A percentile compares a stretch with the other conserved stretches of the same genome.
phyloP scores from a whole-genome alignment of 1,284 basidiomycete genomes.

The Phaffia rhodozyma region DNA sequence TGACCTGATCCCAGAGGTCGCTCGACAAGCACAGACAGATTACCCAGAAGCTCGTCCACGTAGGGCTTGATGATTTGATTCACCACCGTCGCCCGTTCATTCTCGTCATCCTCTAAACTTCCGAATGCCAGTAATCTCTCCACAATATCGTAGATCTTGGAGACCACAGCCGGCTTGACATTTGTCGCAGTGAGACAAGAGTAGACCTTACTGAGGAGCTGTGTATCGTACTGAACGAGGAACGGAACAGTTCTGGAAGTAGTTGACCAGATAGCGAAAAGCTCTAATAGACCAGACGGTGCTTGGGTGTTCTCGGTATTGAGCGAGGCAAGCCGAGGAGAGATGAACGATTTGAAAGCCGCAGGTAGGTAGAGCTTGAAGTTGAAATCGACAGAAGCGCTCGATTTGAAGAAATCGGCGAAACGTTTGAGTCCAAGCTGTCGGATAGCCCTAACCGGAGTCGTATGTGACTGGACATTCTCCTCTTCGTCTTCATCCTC shows the following conservation, averaged over 20 bases:
- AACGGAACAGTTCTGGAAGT: conserved; percentile 48
- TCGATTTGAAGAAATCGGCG: conserved; percentile 66
- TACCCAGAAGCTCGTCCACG: conserved; percentile 60
- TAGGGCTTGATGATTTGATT: conserved; percentile 49
- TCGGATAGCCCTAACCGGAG: conserved; percentile 52
- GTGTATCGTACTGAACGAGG: conserved; percentile 57
- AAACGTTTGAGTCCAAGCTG: conserved; percentile 77
- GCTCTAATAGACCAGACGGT: conserved; percentile 76
- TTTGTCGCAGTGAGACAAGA: conserved; percentile 66
- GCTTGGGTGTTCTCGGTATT: conserved; percentile 83
- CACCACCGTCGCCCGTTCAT: conserved; percentile 40
- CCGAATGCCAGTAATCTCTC: conserved; percentile 58
- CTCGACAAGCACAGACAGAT: conserved; percentile 60
- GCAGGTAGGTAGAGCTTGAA: conserved; percentile 57
- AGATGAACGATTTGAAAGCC: conserved; percentile 62
- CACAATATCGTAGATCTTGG: conserved; percentile 73
- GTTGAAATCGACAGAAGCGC: conserved; percentile 53
- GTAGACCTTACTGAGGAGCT: conserved; percentile 64
- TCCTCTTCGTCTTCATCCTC: conserved; percentile 32
- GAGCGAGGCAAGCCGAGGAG: conserved; percentile 63
- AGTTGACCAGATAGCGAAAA: conserved; percentile 69
- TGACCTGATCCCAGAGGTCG: conserved; percentile 40
- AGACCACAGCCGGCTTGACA: conserved; percentile 76
- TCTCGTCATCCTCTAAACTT: conserved; percentile 38
- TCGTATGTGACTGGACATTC: conserved; percentile 30